A percentile compares a stretch with the other conserved stretches of the same genome.
Evolutionary conservation across 345 rosid genomes (phyloP).

Genomic region (Populus alba): DNA sequence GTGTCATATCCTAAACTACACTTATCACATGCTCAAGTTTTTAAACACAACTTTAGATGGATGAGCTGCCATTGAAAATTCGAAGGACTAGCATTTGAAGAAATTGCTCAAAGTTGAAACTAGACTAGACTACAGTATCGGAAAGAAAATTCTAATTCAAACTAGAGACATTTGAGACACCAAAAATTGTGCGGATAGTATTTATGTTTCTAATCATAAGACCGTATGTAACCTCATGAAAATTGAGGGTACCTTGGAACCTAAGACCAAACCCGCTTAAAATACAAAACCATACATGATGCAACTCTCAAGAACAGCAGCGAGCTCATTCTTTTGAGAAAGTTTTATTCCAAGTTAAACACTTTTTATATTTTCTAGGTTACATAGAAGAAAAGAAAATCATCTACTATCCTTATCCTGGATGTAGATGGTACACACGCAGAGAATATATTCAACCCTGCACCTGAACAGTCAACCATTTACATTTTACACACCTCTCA

Average conservation of each 20-base stretch:
- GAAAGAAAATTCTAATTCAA: neutral
- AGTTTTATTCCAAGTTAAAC: neutral
- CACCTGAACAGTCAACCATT: constrained; percentile 30
- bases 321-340: neutral
- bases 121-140: neutral
- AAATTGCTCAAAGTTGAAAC: neutral
- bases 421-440: neutral
- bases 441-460: neutral
- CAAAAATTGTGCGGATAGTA: neutral
- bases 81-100: neutral
- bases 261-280: neutral
- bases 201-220: neutral
- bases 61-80: neutral
- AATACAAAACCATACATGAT: neutral
- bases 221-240: neutral
- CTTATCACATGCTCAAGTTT: neutral
- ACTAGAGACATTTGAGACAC: neutral
- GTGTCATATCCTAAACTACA: neutral
- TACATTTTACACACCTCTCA: constrained; percentile 39
- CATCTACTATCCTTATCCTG: constrained; percentile 11
- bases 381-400: constrained; percentile 15
- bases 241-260: neutral
- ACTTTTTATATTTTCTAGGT: neutral
- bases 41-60: too few relatives aligned
- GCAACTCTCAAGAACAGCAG: neutral